A percentile compares a stretch with the other conserved stretches of the same genome.
phyloP scores from a whole-genome alignment of 768 basidiomycete species.

The Omphalotus guepiniiformis region DNA sequence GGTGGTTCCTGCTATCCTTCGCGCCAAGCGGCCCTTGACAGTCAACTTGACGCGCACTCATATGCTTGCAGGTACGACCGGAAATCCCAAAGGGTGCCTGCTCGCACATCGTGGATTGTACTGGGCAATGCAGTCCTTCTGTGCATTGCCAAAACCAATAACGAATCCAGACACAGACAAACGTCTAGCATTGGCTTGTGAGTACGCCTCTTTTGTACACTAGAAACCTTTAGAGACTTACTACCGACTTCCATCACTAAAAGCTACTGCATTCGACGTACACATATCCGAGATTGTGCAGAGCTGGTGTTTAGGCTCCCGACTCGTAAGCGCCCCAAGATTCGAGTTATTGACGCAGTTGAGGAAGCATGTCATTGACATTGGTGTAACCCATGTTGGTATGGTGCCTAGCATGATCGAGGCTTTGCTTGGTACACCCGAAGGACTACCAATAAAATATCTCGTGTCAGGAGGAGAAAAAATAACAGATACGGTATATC shows the following conservation, averaged over 20 bases:
- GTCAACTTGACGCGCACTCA: background rate
- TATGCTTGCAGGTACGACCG: slow-evolving; percentile 37
- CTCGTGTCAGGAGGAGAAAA: slow-evolving; percentile 51
- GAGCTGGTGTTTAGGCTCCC: slow-evolving; percentile 39
- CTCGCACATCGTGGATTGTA: slow-evolving; percentile 26
- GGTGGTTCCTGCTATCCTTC: background rate
- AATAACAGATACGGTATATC: slow-evolving; percentile 43
- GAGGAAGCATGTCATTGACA: slow-evolving; percentile 28
- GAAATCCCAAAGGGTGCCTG: slow-evolving; percentile 48
- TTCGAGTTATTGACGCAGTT: slow-evolving; percentile 41
- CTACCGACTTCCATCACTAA: background rate
- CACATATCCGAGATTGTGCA: slow-evolving; percentile 43
- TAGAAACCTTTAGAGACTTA: slow-evolving; percentile 2
- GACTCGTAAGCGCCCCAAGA: slow-evolving; percentile 38
- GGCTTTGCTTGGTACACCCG: slow-evolving; percentile 36
- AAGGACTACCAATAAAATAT: slow-evolving; percentile 32
- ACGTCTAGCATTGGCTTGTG: slow-evolving; percentile 43
- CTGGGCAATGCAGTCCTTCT: slow-evolving; percentile 26
- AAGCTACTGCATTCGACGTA: slow-evolving; percentile 53
- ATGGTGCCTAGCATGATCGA: slow-evolving; percentile 52
- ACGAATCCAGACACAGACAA: slow-evolving; percentile 20
- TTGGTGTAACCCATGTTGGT: slow-evolving; percentile 44
- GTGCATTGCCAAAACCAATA: slow-evolving; percentile 9
- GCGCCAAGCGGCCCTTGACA: background rate
- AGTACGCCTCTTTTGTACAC: slow-evolving; percentile 12